Percentiles rank a stretch among this genome's conserved stretches.
Evolutionary conservation across 352 stramenopile species (phyloP).

Genomic region (Globisporangium perplexum): DNA sequence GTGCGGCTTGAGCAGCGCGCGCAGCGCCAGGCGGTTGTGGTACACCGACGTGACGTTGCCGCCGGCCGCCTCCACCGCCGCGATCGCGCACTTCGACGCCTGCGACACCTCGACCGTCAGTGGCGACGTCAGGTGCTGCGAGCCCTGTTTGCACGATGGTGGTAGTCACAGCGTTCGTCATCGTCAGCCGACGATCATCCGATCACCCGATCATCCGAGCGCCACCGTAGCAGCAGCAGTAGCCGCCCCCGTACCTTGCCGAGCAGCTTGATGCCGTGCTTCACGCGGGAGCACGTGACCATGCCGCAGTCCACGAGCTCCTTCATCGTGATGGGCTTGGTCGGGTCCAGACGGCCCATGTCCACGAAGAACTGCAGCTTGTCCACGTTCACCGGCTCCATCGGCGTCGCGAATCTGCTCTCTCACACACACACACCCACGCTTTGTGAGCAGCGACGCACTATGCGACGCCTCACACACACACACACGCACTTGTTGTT

Average conservation of each 20-base stretch:
- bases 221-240: not conserved
- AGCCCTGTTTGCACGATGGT: no score
- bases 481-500: constrained; percentile 85
- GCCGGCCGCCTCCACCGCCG: constrained; percentile 91
- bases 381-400: constrained; percentile 92
- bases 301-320: constrained; percentile 84
- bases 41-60: constrained; percentile 96
- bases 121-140: constrained; percentile 82
- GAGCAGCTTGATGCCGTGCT: constrained; percentile 96
- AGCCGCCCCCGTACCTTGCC: constrained; percentile 32
- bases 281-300: constrained; percentile 89
- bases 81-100: constrained; percentile 92
- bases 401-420: constrained; percentile 71
- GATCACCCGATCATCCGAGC: not conserved
- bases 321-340: constrained; percentile 93
- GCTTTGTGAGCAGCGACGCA: no score
- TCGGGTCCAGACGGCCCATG: constrained; percentile 92
- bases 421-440: not conserved
- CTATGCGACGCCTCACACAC: constrained; percentile 24
- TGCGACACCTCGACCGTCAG: constrained; percentile 95
- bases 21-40: constrained; percentile 95
- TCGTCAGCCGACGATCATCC: no score
- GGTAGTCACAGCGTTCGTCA: not conserved
- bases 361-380: constrained; percentile 95
- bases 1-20: constrained; percentile 92